These are phyloP conservation scores for Aspergillaceae sp. DNA, from an alignment of 2,329 filamentous ascomycete species.

Conservation along the genomic window DNA sequence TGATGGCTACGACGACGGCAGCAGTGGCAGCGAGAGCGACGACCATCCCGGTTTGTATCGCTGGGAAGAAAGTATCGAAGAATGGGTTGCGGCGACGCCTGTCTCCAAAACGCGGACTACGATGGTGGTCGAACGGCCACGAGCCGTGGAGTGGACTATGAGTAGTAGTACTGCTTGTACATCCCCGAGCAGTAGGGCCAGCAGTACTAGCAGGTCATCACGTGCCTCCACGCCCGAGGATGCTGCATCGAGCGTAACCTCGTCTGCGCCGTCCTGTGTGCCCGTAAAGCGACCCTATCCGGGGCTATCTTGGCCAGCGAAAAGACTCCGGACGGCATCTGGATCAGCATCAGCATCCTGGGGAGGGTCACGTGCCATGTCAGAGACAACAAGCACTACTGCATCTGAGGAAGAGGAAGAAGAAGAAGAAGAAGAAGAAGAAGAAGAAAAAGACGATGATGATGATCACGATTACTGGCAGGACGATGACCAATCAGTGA, in stretches of 20 bases:
- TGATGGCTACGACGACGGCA: conserved; percentile 5
- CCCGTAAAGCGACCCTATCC: conserved; percentile 8
- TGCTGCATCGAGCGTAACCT: conserved; percentile 20
- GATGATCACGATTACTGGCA: too few species aligned
- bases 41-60: conserved; percentile 26
- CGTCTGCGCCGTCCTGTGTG: conserved; percentile 15
- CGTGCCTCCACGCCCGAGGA: conserved; percentile 6
- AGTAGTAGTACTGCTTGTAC: not conserved
- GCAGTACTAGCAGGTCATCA: not conserved
- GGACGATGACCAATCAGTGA: too few species aligned
- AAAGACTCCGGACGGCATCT: not conserved
- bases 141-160: not conserved
- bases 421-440: too few species aligned
- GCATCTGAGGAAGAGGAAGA: too few species aligned
- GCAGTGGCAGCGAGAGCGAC: too few species aligned
- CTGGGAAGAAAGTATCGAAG: conserved; percentile 51
- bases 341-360: conserved; percentile 12
- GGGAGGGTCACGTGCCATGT: not conserved
- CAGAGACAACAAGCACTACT: too few species aligned
- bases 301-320: not conserved
- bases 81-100: conserved; percentile 48
- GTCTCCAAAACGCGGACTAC: conserved; percentile 15
- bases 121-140: not conserved
- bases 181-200: too few species aligned
- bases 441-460: too few species aligned